Base-by-base conservation (phyloP, 1,284 basidiomycete species). In the Trichosporon faecale region DNA sequence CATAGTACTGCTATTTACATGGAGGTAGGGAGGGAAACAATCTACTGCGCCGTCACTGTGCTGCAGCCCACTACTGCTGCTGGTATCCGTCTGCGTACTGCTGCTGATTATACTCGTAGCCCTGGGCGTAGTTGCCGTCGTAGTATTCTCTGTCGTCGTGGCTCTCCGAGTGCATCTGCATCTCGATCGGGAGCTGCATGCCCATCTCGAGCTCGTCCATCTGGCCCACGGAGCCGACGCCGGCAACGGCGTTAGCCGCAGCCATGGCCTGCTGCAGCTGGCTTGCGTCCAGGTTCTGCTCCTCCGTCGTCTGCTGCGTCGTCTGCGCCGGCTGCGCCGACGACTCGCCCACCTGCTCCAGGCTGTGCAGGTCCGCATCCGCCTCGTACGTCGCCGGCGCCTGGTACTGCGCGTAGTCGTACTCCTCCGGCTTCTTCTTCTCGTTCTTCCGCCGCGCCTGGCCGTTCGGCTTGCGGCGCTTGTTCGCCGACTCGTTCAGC, bases 171-270 rank as follows among this genome's bases (percentile, higher is more conserved):
- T 82, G 81, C 79, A 80, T 80, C 68, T 81, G 80, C 81, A 82
- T 82, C 69, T 82, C 81, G 70, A 81, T 80, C 9, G 81, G 81
- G 52, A 82, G 68, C 68, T 81, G 77, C 60, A 82, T 80, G 27
- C 81, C 81, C 80, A 82, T 80, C 44, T 82, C 81, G 70, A 82
- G 69, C 67, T 82, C 81, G 72, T 82, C 81, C 75, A 82, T 82
- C 70, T 80, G 78, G 8, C 77, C 77, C 0, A 70, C 75, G 18
- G 66, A 68, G 8, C 77, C 77, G 0, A 70, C 75, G 18, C 67
- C 70, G 3, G 77, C 79, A 0, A 52, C 71, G 4, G 72, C 74
- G 23, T 57, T 66, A 25, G 69, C 70, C 4, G 78, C 77, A 27
- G 79, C 78, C 78, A 82, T 82, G 27, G 80, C 80, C 69, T 80